Evolutionary conservation across 352 stramenopile species (phyloP), one percentile per base, ranked within the genome.

Genomic region (Phytophthora foliorum): DNA sequence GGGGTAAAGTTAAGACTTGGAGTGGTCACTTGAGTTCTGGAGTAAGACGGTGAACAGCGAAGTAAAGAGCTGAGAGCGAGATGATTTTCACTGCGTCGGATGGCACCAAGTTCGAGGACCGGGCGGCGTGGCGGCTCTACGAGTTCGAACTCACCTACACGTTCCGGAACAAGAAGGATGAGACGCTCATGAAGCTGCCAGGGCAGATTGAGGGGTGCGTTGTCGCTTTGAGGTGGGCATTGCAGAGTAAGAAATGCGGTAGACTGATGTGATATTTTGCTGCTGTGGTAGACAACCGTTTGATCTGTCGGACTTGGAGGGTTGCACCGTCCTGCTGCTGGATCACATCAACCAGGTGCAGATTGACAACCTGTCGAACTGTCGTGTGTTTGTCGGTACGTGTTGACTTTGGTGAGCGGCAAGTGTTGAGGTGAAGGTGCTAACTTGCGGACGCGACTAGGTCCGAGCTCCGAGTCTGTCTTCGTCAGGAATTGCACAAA

Each of bases 121-220:
- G 90, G 51, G 72, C 81, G 45, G 80, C 79, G 21, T 97, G 90
- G 82, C 82, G 88, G 36, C 84, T 91, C 57, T 96, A 98, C 64
- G 90, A 98, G 74, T 97, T 97, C 69, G 89, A 97, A 60, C 95
- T 88, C 49, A 95, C 95, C 55, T 98, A 96, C 76, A 97, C 92
- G 51, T 97, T 98, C 79, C 84, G 88, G 44, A 91, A 96, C 80
- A 92, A 92, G 67, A 75, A 75, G 32, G 77, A 81, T 17, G 81
- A 95, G 69, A 96, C 74, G 56, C 72, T 97, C 24, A 81, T 73
- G 46, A 98, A 97, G 75, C 59, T 81, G 21, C 84, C 90, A 1
- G 90, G 88, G 25, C 84, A 93, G 62, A 92, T 97, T 44, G 67
- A 76, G 45, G 93, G 93, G 70, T 87, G 36, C 3, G 56, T 50